phyloP scores from a whole-genome alignment of 2,329 filamentous ascomycete species.

The Trichoderma arundinaceum region DNA sequence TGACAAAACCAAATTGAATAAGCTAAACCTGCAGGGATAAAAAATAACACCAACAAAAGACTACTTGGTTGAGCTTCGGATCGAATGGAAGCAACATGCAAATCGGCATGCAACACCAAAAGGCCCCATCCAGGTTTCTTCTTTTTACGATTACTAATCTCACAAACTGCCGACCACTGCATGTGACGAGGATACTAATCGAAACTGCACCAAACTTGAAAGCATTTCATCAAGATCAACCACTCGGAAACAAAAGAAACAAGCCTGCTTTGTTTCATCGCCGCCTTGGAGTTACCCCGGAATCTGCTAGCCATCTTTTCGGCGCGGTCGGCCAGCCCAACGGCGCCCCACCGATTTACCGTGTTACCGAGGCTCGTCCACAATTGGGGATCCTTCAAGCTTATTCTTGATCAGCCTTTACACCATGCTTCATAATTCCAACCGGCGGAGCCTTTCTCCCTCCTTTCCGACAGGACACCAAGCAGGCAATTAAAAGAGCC shows the following conservation, averaged over 20 bases:
- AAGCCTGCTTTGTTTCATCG: not conserved
- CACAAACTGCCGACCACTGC: not conserved
- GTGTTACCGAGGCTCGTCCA: constrained; percentile 11
- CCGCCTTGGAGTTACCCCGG: constrained; percentile 15
- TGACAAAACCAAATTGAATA: too few relatives aligned
- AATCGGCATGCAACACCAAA: too few relatives aligned
- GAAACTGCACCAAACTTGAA: not conserved
- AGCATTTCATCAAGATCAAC: not conserved
- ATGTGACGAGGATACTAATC: not conserved
- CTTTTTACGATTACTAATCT: not conserved
- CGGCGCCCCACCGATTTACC: constrained; percentile 1
- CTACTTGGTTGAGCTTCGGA: too few relatives aligned
- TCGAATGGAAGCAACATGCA: too few relatives aligned
- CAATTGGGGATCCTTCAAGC: constrained; percentile 3
- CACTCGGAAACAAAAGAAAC: constrained; percentile 1
- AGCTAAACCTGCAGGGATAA: too few relatives aligned
- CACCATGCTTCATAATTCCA: not conserved
- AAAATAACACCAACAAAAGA: too few relatives aligned
- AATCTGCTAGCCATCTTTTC: constrained; percentile 13
- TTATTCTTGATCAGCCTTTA: not conserved
- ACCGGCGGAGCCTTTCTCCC: not conserved
- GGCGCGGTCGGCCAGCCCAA: not conserved
- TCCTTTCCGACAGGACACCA: not conserved
- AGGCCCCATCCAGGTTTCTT: too few relatives aligned
- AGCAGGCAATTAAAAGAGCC: too few relatives aligned